Evolutionary conservation across 345 rosid genomes (phyloP).

Genomic region (Ceriops decandra): DNA sequence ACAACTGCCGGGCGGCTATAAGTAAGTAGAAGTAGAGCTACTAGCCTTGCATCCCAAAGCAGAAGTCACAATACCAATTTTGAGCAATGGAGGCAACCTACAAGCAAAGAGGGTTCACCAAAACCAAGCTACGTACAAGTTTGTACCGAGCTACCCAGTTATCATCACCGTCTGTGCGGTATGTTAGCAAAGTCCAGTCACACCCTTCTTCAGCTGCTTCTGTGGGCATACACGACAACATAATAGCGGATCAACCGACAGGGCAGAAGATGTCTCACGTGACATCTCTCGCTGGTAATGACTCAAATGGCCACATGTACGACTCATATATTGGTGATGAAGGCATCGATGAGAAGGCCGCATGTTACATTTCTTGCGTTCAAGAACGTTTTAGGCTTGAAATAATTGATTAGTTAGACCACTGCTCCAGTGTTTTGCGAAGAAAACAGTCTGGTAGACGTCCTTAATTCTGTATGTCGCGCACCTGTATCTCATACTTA

Average conservation of each 20-base stretch:
- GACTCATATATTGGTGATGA: not conserved
- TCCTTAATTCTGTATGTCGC: too few species aligned
- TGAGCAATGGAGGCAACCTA: conserved; percentile 10
- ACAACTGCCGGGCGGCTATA: not conserved
- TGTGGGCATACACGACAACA: not conserved
- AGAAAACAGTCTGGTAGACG: too few species aligned
- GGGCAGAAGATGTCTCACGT: not conserved
- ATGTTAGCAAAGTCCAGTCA: not conserved
- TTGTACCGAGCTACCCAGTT: conserved; percentile 9
- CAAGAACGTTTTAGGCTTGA: conserved; percentile 3
- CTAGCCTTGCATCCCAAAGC: not conserved
- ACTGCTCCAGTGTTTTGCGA: too few species aligned
- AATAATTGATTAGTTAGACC: too few species aligned
- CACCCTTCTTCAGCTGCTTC: conserved; percentile 6
- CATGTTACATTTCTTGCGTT: conserved; percentile 7
- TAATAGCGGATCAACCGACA: not conserved
- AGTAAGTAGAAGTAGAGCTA: not conserved
- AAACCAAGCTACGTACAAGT: conserved; percentile 10
- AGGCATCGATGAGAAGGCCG: conserved; percentile 11
- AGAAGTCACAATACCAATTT: not conserved
- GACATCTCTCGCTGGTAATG: not conserved
- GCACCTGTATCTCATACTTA: too few species aligned
- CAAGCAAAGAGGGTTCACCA: conserved; percentile 3
- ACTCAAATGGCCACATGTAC: too few species aligned
- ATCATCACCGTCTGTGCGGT: conserved; percentile 3